Percentiles rank a stretch among this genome's conserved stretches.
Conservation (phyloP, 805 yeast genomes). For the Candida sonorensis region DNA sequence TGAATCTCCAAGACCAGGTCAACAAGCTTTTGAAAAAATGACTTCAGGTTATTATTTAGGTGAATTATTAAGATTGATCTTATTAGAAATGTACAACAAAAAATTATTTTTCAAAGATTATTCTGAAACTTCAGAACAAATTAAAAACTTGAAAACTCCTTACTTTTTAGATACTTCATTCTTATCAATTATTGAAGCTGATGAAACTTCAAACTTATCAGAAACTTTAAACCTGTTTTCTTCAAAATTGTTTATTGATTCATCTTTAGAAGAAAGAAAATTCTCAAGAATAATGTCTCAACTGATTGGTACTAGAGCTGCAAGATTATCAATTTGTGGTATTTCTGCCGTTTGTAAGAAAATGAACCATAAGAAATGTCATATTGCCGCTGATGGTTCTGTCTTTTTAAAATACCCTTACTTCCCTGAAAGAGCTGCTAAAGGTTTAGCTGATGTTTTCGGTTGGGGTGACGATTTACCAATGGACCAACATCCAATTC, state of each 20-base stretch:
- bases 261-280: constrained; percentile 78
- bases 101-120: constrained; percentile 62
- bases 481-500: constrained; percentile 64
- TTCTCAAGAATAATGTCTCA: constrained; percentile 78
- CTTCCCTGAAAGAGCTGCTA: constrained; percentile 89
- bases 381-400: constrained; percentile 97
- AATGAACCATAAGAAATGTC: constrained; percentile 71
- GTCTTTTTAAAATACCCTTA: constrained; percentile 92
- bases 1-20: constrained; percentile 95
- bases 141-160: constrained; percentile 53
- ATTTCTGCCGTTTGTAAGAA: constrained; percentile 92
- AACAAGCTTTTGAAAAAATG: constrained; percentile 97
- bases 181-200: constrained; percentile 83
- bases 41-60: constrained; percentile 96
- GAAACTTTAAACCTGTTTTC: constrained; percentile 68
- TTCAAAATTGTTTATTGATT: constrained; percentile 49
- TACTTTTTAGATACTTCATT: constrained; percentile 85
- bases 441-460: constrained; percentile 85
- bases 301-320: constrained; percentile 87
- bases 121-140: constrained; percentile 41
- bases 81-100: constrained; percentile 64
- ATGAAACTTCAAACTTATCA: constrained; percentile 77
- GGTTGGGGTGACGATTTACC: constrained; percentile 58
- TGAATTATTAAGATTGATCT: constrained; percentile 76
- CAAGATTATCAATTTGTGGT: constrained; percentile 93